phyloP scores from a whole-genome alignment of 208 protist genomes.

The Phytomonas sp. region DNA sequence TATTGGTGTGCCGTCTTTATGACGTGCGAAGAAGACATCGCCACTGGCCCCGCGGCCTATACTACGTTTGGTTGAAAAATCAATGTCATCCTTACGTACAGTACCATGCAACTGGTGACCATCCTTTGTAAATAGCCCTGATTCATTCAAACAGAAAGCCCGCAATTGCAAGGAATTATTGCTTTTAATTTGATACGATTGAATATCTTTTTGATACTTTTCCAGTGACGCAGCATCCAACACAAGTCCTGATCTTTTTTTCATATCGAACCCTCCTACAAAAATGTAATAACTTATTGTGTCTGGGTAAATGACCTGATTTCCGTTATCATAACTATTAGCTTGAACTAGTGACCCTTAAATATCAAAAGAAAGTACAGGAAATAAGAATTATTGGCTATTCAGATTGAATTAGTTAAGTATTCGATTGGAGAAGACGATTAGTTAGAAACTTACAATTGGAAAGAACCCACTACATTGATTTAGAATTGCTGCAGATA shows the following conservation, averaged over 20 bases:
- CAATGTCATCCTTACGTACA: slow-evolving; percentile 78
- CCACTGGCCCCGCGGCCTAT: slow-evolving; percentile 75
- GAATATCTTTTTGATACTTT: slow-evolving; percentile 51
- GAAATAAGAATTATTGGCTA: neutral
- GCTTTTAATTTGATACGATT: slow-evolving; percentile 85
- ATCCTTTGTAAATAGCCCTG: slow-evolving; percentile 80
- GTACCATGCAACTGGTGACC: slow-evolving; percentile 54
- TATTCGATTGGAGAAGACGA: neutral
- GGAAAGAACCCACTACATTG: neutral
- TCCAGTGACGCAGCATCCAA: slow-evolving; percentile 64
- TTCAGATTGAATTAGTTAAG: neutral
- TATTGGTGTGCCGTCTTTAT: slow-evolving; percentile 67
- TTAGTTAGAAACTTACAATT: neutral
- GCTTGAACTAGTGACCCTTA: neutral
- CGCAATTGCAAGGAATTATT: slow-evolving; percentile 83
- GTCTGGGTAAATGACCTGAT: neutral
- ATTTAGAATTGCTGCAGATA: neutral
- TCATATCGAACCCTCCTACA: slow-evolving; percentile 21
- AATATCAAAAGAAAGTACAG: too few species aligned
- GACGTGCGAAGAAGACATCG: slow-evolving; percentile 58
- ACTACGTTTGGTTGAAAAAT: slow-evolving; percentile 41
- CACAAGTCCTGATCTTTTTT: slow-evolving; percentile 42
- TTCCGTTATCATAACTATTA: neutral
- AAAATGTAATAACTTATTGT: neutral
- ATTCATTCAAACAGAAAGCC: slow-evolving; percentile 77